Conservation (phyloP, 2,329 filamentous ascomycete genomes). For the Pseudocercospora ulei region DNA sequence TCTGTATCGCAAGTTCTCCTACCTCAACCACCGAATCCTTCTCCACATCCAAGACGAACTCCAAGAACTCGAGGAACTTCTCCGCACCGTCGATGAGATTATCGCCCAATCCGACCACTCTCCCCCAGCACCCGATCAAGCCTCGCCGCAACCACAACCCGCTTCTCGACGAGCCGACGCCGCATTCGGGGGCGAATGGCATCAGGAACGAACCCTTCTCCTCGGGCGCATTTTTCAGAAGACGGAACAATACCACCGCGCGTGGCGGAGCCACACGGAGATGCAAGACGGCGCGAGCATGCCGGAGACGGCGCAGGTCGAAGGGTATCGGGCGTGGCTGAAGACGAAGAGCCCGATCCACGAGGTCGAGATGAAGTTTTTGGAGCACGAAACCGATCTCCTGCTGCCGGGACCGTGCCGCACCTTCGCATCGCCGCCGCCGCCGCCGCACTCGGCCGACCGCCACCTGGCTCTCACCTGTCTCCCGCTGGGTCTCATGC, state of each 20-base stretch:
- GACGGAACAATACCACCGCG: slow-evolving; percentile 56
- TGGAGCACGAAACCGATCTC: slow-evolving; percentile 47
- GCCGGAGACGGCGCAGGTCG: slow-evolving; percentile 46
- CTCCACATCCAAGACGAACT: slow-evolving; percentile 81
- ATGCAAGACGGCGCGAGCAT: slow-evolving; percentile 44
- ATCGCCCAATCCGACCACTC: slow-evolving; percentile 38
- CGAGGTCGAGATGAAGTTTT: slow-evolving; percentile 51
- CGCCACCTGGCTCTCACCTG: slow-evolving; percentile 20
- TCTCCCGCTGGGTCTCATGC: slow-evolving; percentile 35
- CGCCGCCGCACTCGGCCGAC: neutral
- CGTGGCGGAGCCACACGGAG: slow-evolving; percentile 50
- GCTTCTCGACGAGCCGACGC: slow-evolving; percentile 53
- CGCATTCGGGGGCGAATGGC: slow-evolving; percentile 48
- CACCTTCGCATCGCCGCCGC: neutral
- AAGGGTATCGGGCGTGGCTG: slow-evolving; percentile 50
- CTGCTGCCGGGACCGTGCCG: slow-evolving; percentile 33
- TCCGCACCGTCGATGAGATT: slow-evolving; percentile 58
- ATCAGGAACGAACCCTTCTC: slow-evolving; percentile 52
- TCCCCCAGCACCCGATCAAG: neutral
- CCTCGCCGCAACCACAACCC: slow-evolving; percentile 33
- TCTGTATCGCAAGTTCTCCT: slow-evolving; percentile 73
- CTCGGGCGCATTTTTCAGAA: slow-evolving; percentile 56
- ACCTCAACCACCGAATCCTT: slow-evolving; percentile 70
- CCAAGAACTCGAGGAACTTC: slow-evolving; percentile 65
- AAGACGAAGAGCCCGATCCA: slow-evolving; percentile 47